Percentiles rank a stretch among this genome's conserved stretches.
Evolutionary conservation across 2,329 filamentous ascomycete species (phyloP).

Genomic region (Fusarium heterosporum): DNA sequence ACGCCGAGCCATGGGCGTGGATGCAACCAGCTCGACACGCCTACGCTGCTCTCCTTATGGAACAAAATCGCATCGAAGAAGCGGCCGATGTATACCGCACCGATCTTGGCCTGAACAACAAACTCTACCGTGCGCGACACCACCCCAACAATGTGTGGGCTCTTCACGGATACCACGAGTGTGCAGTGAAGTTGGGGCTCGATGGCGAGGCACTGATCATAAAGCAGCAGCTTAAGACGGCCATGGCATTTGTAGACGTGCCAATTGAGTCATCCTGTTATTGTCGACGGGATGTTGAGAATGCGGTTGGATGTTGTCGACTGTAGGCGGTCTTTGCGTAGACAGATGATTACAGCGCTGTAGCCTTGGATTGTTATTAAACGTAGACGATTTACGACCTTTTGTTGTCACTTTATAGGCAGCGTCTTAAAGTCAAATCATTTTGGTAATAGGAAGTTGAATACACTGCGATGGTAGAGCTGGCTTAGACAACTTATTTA

Average conservation of each 20-base stretch:
- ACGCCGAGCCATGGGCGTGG: constrained; percentile 80
- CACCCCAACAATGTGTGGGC: constrained; percentile 81
- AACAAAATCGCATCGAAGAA: constrained; percentile 68
- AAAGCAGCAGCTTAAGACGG: constrained; percentile 61
- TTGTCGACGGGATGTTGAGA: constrained; percentile 35
- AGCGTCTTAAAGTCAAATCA: not conserved
- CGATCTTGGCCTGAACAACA: constrained; percentile 68
- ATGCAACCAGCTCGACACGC: constrained; percentile 79
- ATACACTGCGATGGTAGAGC: too few relatives aligned
- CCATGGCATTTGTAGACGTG: constrained; percentile 69
- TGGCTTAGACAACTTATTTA: too few relatives aligned
- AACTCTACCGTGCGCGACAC: constrained; percentile 69
- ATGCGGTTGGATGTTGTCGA: constrained; percentile 16
- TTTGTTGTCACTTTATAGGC: not conserved
- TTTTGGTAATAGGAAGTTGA: not conserved
- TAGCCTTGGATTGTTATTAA: not conserved
- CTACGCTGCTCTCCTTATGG: constrained; percentile 73
- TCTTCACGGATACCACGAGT: constrained; percentile 77
- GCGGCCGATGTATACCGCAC: constrained; percentile 67
- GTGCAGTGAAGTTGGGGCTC: constrained; percentile 64
- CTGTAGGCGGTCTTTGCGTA: not conserved
- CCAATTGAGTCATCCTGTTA: constrained; percentile 55
- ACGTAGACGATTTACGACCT: not conserved
- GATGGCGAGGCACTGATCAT: constrained; percentile 52
- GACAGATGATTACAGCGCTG: not conserved